Evolutionary conservation across 148 eudicot genomes (phyloP), one percentile per base, ranked within the genome.

Genomic region (Arctostaphylos glauca): DNA sequence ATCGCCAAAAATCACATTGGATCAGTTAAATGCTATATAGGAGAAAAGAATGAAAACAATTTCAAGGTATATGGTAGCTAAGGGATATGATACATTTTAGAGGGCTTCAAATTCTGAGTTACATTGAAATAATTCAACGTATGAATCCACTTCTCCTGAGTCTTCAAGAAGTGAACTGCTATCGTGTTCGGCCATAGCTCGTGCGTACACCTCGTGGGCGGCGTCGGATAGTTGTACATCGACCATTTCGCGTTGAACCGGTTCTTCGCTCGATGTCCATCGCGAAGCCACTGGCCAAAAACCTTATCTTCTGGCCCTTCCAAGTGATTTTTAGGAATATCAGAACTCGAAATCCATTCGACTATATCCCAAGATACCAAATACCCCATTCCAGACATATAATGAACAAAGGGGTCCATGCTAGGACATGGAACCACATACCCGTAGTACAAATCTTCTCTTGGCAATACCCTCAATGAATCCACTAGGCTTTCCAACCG

Each of bases 301-400:
- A 90, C 80, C 62, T 85, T 88, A 60, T 96, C 99, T 78, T 96
- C 99, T 0, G 98, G 98, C 1, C 99, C 98, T 38, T 91, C 90
- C 43, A 91, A 43, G 78, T 89, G 89, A 2, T 76, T 71, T 71
- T 85, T 91, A 0, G 99, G 98, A 4, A 96, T 89, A 60, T 94
- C 91, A 0, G 99, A 94, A 46, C 77, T 81, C 9, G 85, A 84
- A 12, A 96, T 85, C 99, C 99, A 96, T 76, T 96, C 95, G 0
- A 88, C 98, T 2, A 93, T 77, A 21, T 96, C 99, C 99, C 99
- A 96, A 2, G 98, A 94, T 0, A 96, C 83, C 59, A 96, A 74
- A 74, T 89, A 96, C 0, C 95, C 99, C 98, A 96, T 93, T 0
- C 99, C 99, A 18, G 98, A 92, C 98, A 95, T 95, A 82, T 93